Base-by-base conservation (phyloP, 129 eudicot genomes). In the Centaurea solstitialis region DNA sequence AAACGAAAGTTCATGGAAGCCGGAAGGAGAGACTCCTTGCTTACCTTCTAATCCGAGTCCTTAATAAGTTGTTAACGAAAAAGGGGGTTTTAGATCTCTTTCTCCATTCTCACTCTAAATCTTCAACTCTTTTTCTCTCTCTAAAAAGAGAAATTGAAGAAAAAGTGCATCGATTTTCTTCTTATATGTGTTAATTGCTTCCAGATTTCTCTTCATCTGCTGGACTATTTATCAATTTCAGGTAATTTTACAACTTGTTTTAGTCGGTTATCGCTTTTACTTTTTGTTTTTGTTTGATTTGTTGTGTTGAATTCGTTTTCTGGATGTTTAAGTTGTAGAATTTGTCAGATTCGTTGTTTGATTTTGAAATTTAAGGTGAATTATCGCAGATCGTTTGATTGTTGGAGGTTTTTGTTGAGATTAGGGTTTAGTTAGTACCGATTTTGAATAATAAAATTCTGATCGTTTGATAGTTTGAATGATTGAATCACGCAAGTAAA, bases 1-100 rank as follows among this genome's bases (percentile, higher is more conserved):
- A 79, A 43, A 43, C 23, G 87, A 85, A 85, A 9, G 45, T 80
- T 80, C 87, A 80, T 15, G 47, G 87, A 80, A 80, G 61, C 59
- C 26, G n/a, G 33, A 2, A 26, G 30, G 30, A 2, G 30, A 2
- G 43, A 43, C 24, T 28, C 68, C 45, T 57, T 70, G 10, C 37
- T 40, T 57, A 3, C 24, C 33, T 33, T 57, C 30, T 79, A 9
- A 33, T 33, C 13, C 28, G 43, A 50, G 67, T 33, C 74, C 74
- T 33, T 26, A 73, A 73, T 24, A 64, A 62, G 59, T 11, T 23
- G 38, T 40, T 40, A 43, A 45, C 37, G 43, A 57, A 79, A 79
- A 69, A 35, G 12, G 43, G 62, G 15, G 13, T 23, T 76, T 47
- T 7, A 81, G 67, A 81, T 81, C 86, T 41, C 78, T 82, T 76